A percentile compares a stretch with the other conserved stretches of the same genome.
Conservation (phyloP, 768 basidiomycete genomes). For the Candolleomyces eurysporus region DNA sequence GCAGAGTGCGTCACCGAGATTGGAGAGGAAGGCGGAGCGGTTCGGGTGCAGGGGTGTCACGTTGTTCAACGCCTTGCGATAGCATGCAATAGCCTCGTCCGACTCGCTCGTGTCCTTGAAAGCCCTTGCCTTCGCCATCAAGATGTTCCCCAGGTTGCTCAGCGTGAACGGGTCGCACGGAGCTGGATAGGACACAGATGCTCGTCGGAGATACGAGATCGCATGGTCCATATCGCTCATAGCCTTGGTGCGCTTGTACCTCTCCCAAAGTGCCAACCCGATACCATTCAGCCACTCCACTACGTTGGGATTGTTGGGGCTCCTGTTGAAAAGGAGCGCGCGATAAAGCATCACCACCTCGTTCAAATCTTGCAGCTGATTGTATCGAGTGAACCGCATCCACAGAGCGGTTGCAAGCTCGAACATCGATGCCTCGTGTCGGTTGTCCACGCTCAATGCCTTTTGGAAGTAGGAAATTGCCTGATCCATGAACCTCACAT, state of each 20-base stretch:
- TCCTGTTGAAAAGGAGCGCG: slow-evolving; percentile 2
- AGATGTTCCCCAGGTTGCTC: slow-evolving; percentile 12
- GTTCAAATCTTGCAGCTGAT: slow-evolving; percentile 8
- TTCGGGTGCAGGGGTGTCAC: slow-evolving; percentile 2
- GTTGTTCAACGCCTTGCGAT: slow-evolving; percentile 4
- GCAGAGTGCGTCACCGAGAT: slow-evolving; percentile 9
- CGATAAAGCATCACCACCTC: slow-evolving; percentile 8
- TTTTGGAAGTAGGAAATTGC: slow-evolving; percentile 4
- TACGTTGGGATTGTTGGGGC: slow-evolving; percentile 5
- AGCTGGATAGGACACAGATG: slow-evolving; percentile 9
- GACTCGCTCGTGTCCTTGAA: slow-evolving; percentile 4
- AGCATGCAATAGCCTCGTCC: slow-evolving; percentile 8
- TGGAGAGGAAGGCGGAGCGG: slow-evolving; percentile 9
- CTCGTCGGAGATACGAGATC: slow-evolving; percentile 7
- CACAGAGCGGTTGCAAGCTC: slow-evolving; percentile 8
- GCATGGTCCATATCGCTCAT: slow-evolving; percentile 10
- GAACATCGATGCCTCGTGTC: slow-evolving; percentile 3
- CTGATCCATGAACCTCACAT: slow-evolving; percentile 2
- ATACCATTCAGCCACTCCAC: slow-evolving; percentile 7
- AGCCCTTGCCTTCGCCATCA: slow-evolving; percentile 4
- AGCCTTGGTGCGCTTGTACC: slow-evolving; percentile 5
- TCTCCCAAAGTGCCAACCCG: slow-evolving; percentile 7
- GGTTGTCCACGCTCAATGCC: not conserved
- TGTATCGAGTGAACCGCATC: slow-evolving; percentile 3
- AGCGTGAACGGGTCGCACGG: slow-evolving; percentile 10